phyloP scores from a whole-genome alignment of 2,329 filamentous ascomycete species.

The Aspergillus sp. region DNA sequence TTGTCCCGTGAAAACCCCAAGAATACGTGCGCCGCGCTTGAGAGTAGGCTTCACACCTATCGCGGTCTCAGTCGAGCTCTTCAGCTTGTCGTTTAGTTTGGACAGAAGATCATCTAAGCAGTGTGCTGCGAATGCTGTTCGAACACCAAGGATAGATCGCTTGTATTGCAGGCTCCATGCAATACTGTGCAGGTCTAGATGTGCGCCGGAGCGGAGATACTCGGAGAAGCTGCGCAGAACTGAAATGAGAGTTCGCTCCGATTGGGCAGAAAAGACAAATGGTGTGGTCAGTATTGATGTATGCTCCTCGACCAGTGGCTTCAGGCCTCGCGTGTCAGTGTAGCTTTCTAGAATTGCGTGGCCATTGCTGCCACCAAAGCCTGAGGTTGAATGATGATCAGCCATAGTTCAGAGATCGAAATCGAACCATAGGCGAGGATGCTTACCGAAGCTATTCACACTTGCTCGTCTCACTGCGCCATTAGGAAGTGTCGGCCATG shows the following conservation, averaged over 20 bases:
- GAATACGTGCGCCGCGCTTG: constrained; percentile 6
- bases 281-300: background rate
- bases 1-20: constrained; percentile 22
- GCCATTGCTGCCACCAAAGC: constrained; percentile 30
- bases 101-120: too few relatives aligned
- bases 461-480: background rate
- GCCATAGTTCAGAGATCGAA: background rate
- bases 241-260: background rate
- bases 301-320: too few relatives aligned
- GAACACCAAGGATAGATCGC: too few relatives aligned
- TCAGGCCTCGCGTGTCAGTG: background rate
- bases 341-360: constrained; percentile 35
- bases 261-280: background rate
- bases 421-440: background rate
- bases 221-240: background rate
- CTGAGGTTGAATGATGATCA: constrained; percentile 9
- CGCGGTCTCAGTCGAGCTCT: too few relatives aligned
- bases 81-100: too few relatives aligned
- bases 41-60: too few relatives aligned
- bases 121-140: too few relatives aligned
- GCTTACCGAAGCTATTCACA: constrained; percentile 39
- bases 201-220: background rate
- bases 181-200: too few relatives aligned
- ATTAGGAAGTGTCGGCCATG: background rate
- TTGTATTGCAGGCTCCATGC: too few relatives aligned